Evolutionary conservation across 805 yeast species (phyloP), one percentile per base, ranked within the genome.

Genomic region (Yarrowia deformans): DNA sequence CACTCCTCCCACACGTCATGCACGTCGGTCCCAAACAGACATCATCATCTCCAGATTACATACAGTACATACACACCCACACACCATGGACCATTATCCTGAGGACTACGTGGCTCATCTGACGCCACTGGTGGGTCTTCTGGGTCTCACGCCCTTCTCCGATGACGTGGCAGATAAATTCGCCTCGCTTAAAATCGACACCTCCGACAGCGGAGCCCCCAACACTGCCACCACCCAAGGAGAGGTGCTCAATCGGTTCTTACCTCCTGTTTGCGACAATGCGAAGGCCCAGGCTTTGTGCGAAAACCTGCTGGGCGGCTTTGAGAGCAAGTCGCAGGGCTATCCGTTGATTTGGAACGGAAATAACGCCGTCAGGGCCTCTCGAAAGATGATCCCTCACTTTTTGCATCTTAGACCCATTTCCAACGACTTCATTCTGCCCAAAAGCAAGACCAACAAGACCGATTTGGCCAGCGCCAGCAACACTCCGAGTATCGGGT

Each of bases 211-310:
- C 16, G 68, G 50, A 10, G 54, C 34, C 8, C 55, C 40, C 14
- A 46, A 63, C 46, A 16, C 10, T 12, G 68, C 56, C 10, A 23
- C n/a, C 14, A 49, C 56, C 37, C 56, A 63, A 6, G 68, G 68
- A 19, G 68, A 63, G n/a, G 45, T 37, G 37, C 43, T 63, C 46
- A 63, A 63, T 32, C 55, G 68, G 68, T 63, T 63, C n/a, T 56
- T 63, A 2, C 68, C 55, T 8, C 68, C 68, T 1, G 45, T 63
- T 5, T 48, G 55, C 29, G 68, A 48, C 39, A 49, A 49, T 32
- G n/a, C 10, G 43, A 32, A n/a, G 63, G 35, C 63, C n/a, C 63
- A 60, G 52, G 50, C 32, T 4, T n/a, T 60, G 42, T 60, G 66
- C n/a, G 34, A 45, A 32, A 60, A 60, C 42, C 52, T 60, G 40